A percentile compares a stretch with the other conserved stretches of the same genome.
Conservation (phyloP, 257 asterid species). For the Solanum arcanum region DNA sequence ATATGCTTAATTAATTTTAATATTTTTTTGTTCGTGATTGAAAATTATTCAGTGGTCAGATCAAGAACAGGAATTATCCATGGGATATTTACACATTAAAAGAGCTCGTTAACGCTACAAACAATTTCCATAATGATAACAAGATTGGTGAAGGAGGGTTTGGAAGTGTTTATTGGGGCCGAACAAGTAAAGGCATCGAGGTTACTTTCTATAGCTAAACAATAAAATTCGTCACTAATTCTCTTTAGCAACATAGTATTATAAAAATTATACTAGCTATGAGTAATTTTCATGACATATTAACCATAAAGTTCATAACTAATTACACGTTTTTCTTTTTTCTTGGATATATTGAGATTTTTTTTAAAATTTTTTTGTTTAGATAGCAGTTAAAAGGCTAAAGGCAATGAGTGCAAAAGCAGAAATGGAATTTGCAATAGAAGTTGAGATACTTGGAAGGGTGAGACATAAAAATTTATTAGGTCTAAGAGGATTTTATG, state of each 20-base stretch:
- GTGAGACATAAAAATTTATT: conserved; percentile 64
- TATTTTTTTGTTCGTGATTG: background rate
- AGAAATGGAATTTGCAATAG: conserved; percentile 76
- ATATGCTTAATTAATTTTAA: background rate
- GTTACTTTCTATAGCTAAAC: background rate
- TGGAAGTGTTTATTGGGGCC: conserved; percentile 84
- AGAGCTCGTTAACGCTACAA: conserved; percentile 61
- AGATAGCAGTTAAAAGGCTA: conserved; percentile 71
- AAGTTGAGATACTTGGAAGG: conserved; percentile 78
- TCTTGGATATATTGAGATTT: background rate
- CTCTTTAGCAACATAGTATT: background rate
- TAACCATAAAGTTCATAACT: background rate
- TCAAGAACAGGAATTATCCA: conserved; percentile 26
- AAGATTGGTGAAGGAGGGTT: conserved; percentile 88
- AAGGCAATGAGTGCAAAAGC: conserved; percentile 72
- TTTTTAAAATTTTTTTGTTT: background rate
- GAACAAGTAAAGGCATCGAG: conserved; percentile 66
- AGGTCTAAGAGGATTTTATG: conserved; percentile 66
- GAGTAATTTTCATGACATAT: background rate
- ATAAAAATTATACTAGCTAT: background rate
- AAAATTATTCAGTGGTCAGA: background rate
- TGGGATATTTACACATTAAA: conserved; percentile 67
- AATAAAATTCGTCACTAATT: background rate
- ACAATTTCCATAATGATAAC: conserved; percentile 56
- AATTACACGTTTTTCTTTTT: background rate